A percentile compares a stretch with the other conserved stretches of the same genome.
Evolutionary conservation across 371 early-diverging fungal species (phyloP).

Genomic region (Rozella allomycis): DNA sequence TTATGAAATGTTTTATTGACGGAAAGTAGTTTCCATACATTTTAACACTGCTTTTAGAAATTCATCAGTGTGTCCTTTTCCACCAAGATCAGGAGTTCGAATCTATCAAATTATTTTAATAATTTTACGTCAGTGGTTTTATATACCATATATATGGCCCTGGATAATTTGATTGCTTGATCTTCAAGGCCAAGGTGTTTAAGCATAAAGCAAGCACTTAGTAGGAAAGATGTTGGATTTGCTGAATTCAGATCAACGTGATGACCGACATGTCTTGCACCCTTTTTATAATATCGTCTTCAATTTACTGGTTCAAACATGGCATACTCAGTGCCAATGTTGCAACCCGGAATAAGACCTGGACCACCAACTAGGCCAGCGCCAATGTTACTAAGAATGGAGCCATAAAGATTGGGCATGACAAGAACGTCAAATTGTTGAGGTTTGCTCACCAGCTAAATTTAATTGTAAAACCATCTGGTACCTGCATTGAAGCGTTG

Average conservation of each 20-base stretch:
- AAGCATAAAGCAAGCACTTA: slow-evolving; percentile 74
- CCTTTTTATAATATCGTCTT: no score
- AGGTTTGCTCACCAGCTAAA: slow-evolving; percentile 62
- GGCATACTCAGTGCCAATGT: slow-evolving; percentile 83
- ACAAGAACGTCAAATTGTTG: slow-evolving; percentile 94
- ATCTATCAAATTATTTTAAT: slow-evolving; percentile 9
- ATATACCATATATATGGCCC: slow-evolving; percentile 54
- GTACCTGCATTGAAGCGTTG: slow-evolving; percentile 87
- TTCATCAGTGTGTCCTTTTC: slow-evolving; percentile 53
- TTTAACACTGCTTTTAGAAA: slow-evolving; percentile 45
- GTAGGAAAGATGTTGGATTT: slow-evolving; percentile 74
- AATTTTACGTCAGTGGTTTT: slow-evolving; percentile 34
- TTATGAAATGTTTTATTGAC: no score
- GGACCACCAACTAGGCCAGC: slow-evolving; percentile 87
- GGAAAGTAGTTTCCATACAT: no score
- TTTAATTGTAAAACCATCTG: not conserved
- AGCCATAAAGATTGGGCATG: slow-evolving; percentile 92
- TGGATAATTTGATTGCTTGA: slow-evolving; percentile 58
- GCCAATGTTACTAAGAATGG: slow-evolving; percentile 84
- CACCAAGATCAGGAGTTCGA: slow-evolving; percentile 48
- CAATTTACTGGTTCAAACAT: slow-evolving; percentile 72
- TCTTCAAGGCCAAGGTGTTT: slow-evolving; percentile 66
- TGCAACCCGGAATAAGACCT: slow-evolving; percentile 81
- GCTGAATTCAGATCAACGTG: slow-evolving; percentile 40
- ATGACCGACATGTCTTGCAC: not conserved